Base-by-base conservation (phyloP, 495 filamentous ascomycete genomes). In the Aspergillus panamensis region DNA sequence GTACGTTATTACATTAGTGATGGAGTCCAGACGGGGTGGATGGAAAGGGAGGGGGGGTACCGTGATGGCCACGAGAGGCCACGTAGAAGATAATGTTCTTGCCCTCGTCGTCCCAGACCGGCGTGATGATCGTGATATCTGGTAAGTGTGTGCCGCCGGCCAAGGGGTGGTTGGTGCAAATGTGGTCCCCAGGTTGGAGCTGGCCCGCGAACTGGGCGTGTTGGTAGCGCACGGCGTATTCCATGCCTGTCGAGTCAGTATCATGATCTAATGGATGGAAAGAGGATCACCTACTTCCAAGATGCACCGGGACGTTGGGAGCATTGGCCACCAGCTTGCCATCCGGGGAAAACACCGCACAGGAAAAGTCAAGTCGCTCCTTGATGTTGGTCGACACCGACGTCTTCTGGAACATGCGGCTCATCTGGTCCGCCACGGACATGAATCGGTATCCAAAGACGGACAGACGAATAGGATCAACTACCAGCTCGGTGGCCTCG, bases 341-440 rank as follows among this genome's bases (percentile, higher is more conserved):
- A n/a, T 84, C 82, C 2, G 87, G 82, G 59, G 96, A 94, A 61
- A 98, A 98, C 13, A 98, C 82, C 32, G 94, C 94, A 62, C 94
- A 98, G 2, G 92, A 96, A 63, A 97, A 98, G 65, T 98, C 94
- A 3, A 98, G 81, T 2, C 94, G 86, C 71, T 98, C 94, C 66
- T 98, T 98, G 65, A 98, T 94, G 67, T 98, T 98, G 4, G 94
- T 98, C 56, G 90, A 95, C 48, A 98, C 94, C 60, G 90, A 93
- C 0, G 94, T 98, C 80, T 97, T 98, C 63, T 97, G 94, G 21
- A 98, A 77, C 3, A 93, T 92, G 53, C 91, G 79, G 5, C 94
- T 94, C 93, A 97, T 97, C 69, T 97, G 93, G 72, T 98, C 94
- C 3, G 94, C 94, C 67, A 98, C 97, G 10, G 93, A 92, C 94